Evolutionary conservation across 1,284 basidiomycete species (phyloP), one percentile per base, ranked within the genome.

Genomic region (Prillingera fragicola): DNA sequence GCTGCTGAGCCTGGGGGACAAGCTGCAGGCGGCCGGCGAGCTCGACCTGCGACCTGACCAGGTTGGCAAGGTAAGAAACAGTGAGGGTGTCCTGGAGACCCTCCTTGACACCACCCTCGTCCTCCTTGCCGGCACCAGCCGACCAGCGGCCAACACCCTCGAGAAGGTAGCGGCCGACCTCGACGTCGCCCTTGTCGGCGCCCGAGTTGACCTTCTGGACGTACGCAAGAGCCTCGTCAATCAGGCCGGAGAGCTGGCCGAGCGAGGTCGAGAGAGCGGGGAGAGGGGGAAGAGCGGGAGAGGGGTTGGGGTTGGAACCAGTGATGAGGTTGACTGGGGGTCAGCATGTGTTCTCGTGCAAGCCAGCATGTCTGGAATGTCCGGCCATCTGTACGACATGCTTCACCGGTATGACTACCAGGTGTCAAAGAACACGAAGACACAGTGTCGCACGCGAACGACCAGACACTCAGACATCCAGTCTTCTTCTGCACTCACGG

Each of bases 21-120:
- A 98, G 78, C 41, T 87, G 85, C 64, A 98, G 76, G 59, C 94
- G 80, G 34, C 88, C 81, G 4, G 90, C 87, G 32, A 97, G 82
- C 72, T 97, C 92, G 43, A 89, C 87, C 75, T 98, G 94, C 50
- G 88, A 84, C 57, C 90, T 81, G 43, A 97, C 85, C 55, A 98
- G 79, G 71, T 90, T 96, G 35, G 90, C 85, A 56, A 98, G 78
- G 75, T 97, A 98, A 33, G 88, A 87, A 44, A 97, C 82, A 83
- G 92, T 94, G 55, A 95, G 76, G 15, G 84, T 87, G 68, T 95
- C 90, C 82, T 95, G 75, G 33, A 66, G 38, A 43, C 69, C 70
- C 43, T 63, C 63, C 55, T 65, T 68, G 54, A 72, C 63, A 41
- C 67, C 69, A 28, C 60, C 63, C 43, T 62, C 61, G 31, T 63